Base-by-base conservation (phyloP, 257 asterid genomes). In the Solanum piurae region DNA sequence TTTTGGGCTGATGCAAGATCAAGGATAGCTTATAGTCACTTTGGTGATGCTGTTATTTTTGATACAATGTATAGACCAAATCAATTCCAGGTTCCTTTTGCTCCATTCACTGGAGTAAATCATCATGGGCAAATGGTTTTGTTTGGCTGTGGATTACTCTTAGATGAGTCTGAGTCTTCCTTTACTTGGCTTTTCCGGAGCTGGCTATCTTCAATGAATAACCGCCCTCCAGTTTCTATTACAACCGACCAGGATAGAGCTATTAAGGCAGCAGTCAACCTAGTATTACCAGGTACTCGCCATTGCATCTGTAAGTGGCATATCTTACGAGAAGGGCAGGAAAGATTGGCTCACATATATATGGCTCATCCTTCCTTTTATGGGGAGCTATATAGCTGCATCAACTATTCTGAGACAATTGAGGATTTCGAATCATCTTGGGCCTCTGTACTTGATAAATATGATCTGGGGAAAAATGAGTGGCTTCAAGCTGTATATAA, bases 1-100 rank as follows among this genome's bases (percentile, higher is more conserved):
- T 94, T 95, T 90, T 95, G 98, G 98, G 98, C 95, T 74, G 98
- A 95, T 92, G 94, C 94, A 33, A 92, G 95, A 87, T 95, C 98
- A n/a, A 93, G 98, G 89, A 88, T 88, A 20, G 94, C 98, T 79
- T 95, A 94, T 87, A 87, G 89, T 60, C 95, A 93, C 90, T 95
- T 93, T 89, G 98, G 95, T 14, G 98, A 95, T 93, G 94, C 96
- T 18, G 95, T 95, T 86, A 87, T 79, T 83, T 92, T 95, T 88
- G 95, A 95, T 90, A 95, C 98, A 12, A 94, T 92, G 98, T 94
- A 94, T 75, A 90, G 98, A 86, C 96, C 98, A 12, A 95, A 95
- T 89, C 98, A 94, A 89, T 93, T 91, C 88, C 94, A 90, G 91
- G 98, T 95, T 87, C 98, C 98, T 8, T 91, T 93, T 89, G 98